A percentile compares a stretch with the other conserved stretches of the same genome.
Evolutionary conservation across 768 basidiomycete genomes (phyloP).

Genomic region (Xerocomus potaroensis): DNA sequence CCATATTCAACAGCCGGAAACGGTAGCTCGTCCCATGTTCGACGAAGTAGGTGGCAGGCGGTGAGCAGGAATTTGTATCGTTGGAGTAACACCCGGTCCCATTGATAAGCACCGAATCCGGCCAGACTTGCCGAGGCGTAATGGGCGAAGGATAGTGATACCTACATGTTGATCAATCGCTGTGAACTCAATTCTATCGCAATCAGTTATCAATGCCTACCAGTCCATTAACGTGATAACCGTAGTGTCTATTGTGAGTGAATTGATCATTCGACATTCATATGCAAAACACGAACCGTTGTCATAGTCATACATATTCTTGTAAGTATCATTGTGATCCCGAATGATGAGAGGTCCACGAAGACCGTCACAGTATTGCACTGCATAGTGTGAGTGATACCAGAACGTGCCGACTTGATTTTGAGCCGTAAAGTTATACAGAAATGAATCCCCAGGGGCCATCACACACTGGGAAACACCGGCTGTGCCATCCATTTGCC

Average conservation of each 20-base stretch:
- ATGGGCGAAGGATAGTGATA: constrained; percentile 13
- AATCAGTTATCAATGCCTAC: constrained; percentile 8
- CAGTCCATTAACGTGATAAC: constrained; percentile 32
- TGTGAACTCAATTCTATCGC: too few species aligned
- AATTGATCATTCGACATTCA: too few species aligned
- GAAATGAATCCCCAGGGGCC: constrained; percentile 29
- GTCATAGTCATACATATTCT: constrained; percentile 10
- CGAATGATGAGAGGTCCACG: constrained; percentile 44
- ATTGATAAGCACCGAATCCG: constrained; percentile 39
- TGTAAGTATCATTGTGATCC: constrained; percentile 32
- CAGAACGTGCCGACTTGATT: constrained; percentile 39
- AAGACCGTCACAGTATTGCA: constrained; percentile 38
- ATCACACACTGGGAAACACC: constrained; percentile 42
- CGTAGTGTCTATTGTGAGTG: background rate
- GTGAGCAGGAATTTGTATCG: constrained; percentile 15
- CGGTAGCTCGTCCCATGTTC: constrained; percentile 33
- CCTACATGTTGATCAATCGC: constrained; percentile 7
- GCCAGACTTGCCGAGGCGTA: constrained; percentile 7
- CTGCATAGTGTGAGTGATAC: constrained; percentile 25
- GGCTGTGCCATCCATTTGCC: constrained; percentile 29
- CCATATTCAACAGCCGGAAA: constrained; percentile 34
- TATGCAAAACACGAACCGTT: constrained; percentile 17
- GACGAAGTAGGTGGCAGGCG: constrained; percentile 32
- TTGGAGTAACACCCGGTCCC: constrained; percentile 34
- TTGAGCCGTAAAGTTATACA: constrained; percentile 32